Evolutionary conservation across 257 asterid genomes (phyloP).

Genomic region (Gentiana dahurica): DNA sequence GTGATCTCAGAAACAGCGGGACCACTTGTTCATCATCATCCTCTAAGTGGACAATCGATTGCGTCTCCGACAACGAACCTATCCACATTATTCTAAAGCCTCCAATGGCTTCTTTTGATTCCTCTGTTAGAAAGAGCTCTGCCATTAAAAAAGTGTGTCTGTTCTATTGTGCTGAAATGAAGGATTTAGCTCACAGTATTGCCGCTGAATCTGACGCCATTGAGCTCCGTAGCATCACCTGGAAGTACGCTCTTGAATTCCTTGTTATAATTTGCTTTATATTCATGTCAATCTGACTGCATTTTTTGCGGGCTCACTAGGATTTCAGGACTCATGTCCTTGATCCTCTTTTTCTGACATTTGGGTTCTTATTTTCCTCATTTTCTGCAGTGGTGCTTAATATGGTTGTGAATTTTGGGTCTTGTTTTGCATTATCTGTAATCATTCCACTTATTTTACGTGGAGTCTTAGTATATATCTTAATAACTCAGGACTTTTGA

Average conservation of each 20-base stretch:
- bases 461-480: conserved; percentile 7
- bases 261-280: not conserved
- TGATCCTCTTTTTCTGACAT: too few relatives aligned
- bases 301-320: too few relatives aligned
- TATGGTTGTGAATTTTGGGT: not conserved
- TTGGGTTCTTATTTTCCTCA: too few relatives aligned
- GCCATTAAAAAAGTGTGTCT: conserved; percentile 56
- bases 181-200: conserved; percentile 68
- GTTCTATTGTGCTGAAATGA: conserved; percentile 80
- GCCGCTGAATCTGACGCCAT: conserved; percentile 80
- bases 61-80: conserved; percentile 67
- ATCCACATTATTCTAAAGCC: conserved; percentile 86
- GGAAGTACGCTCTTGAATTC: conserved; percentile 45
- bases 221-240: conserved; percentile 78
- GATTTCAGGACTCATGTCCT: too few relatives aligned
- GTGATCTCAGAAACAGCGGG: conserved; percentile 35
- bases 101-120: conserved; percentile 45
- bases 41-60: conserved; percentile 66
- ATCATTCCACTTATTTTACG: not conserved
- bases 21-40: conserved; percentile 13
- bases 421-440: conserved; percentile 3
- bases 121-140: conserved; percentile 27
- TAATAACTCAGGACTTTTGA: conserved; percentile 66
- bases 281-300: too few relatives aligned
- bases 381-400: too few relatives aligned